A percentile compares a stretch with the other conserved stretches of the same genome.
Evolutionary conservation across 78 protist species (phyloP).

Genomic region (Dictyostelium brefeldianum): DNA sequence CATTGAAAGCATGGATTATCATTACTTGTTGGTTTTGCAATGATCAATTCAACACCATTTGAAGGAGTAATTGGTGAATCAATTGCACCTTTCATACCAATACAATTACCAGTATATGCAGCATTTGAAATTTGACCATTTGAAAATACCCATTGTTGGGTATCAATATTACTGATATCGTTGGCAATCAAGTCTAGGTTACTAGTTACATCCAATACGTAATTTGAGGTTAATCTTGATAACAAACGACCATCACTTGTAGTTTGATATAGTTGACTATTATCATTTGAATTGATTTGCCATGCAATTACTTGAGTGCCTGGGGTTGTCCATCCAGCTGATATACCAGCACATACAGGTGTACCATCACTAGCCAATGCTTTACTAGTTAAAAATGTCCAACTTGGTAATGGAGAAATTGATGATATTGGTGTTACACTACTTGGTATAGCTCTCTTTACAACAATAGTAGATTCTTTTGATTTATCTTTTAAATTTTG

Average conservation of each 20-base stretch:
- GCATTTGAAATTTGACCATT: background rate
- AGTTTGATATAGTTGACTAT: conserved; percentile 7
- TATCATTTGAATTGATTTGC: background rate
- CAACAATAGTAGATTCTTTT: no score
- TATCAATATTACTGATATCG: background rate
- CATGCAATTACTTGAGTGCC: conserved; percentile 18
- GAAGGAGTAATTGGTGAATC: background rate
- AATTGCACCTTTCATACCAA: conserved; percentile 4
- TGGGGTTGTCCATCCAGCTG: background rate
- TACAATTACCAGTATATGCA: background rate
- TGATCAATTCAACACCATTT: background rate
- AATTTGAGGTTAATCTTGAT: background rate
- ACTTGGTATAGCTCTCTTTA: background rate
- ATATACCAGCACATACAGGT: background rate
- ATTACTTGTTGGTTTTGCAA: background rate
- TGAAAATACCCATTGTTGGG: background rate
- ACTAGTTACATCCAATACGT: background rate
- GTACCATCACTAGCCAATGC: background rate
- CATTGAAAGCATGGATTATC: background rate
- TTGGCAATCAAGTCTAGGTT: background rate
- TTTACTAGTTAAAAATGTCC: background rate
- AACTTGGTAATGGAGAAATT: background rate
- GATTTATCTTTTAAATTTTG: no score
- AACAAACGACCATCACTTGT: conserved; percentile 5
- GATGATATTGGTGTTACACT: background rate